Evolutionary conservation across 768 basidiomycete genomes (phyloP).

Genomic region (Dacryopinax primogenitus): DNA sequence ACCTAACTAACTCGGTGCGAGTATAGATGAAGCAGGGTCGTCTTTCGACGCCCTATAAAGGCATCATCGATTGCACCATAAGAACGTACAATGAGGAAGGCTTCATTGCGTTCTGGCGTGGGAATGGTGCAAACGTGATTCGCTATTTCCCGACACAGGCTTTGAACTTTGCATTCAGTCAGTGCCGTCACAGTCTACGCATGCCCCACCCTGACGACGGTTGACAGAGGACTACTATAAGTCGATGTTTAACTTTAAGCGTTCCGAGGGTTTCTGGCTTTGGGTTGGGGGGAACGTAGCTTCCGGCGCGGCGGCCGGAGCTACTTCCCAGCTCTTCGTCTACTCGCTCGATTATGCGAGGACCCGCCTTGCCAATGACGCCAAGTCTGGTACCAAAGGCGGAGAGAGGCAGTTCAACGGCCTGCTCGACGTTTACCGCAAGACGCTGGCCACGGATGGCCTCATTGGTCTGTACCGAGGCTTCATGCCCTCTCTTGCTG

Average conservation of each 20-base stretch:
- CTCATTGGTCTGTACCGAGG: slow-evolving; percentile 34
- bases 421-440: slow-evolving; percentile 34
- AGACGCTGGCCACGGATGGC: slow-evolving; percentile 34
- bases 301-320: slow-evolving; percentile 36
- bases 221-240: slow-evolving; percentile 31
- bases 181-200: not conserved
- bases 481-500: slow-evolving; percentile 33
- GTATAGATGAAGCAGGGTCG: slow-evolving; percentile 25
- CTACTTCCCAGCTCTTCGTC: slow-evolving; percentile 33
- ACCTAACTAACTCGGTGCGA: not conserved
- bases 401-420: slow-evolving; percentile 34
- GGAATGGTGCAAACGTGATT: slow-evolving; percentile 34
- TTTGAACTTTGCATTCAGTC: slow-evolving; percentile 36
- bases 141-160: slow-evolving; percentile 39
- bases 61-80: slow-evolving; percentile 29
- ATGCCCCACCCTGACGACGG: not conserved
- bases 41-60: slow-evolving; percentile 29
- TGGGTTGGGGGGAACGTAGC: slow-evolving; percentile 34
- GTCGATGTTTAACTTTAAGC: slow-evolving; percentile 29
- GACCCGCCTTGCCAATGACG: slow-evolving; percentile 33
- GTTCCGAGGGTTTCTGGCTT: slow-evolving; percentile 28
- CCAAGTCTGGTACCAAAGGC: slow-evolving; percentile 28
- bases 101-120: slow-evolving; percentile 32
- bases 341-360: slow-evolving; percentile 38
- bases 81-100: slow-evolving; percentile 30